phyloP scores from a whole-genome alignment of 2,329 filamentous ascomycete species.

The Phialocephala subalpina region DNA sequence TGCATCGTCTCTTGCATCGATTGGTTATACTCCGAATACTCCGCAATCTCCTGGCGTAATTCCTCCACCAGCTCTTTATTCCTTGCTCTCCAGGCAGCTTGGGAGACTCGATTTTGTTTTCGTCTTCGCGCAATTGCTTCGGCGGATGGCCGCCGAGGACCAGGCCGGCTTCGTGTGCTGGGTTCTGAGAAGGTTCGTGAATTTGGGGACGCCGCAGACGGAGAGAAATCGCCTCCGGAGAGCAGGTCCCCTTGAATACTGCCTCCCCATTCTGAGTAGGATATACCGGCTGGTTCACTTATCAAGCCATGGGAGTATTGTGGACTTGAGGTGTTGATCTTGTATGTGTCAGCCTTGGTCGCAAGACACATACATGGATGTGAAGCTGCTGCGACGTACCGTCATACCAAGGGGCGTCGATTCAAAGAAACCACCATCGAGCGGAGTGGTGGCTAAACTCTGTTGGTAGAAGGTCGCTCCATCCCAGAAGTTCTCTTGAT shows the following conservation, averaged over 20 bases:
- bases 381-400: not conserved
- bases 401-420: not conserved
- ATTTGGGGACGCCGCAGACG: not conserved
- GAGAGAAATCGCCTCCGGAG: slow-evolving; percentile 6
- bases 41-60: slow-evolving; percentile 22
- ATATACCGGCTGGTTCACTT: not conserved
- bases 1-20: slow-evolving; percentile 25
- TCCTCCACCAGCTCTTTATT: slow-evolving; percentile 27
- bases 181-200: not conserved
- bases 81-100: slow-evolving; percentile 22
- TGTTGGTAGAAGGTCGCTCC: slow-evolving; percentile 16
- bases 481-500: slow-evolving; percentile 19
- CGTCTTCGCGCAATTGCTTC: slow-evolving; percentile 23
- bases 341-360: not conserved
- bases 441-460: slow-evolving; percentile 3
- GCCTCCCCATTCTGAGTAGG: slow-evolving; percentile 17
- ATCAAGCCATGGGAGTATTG: slow-evolving; percentile 9
- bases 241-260: slow-evolving; percentile 8
- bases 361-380: not conserved
- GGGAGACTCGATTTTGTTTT: slow-evolving; percentile 23
- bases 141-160: slow-evolving; percentile 19
- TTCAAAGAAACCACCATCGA: slow-evolving; percentile 15
- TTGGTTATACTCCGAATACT: slow-evolving; percentile 22
- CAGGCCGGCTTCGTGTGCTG: slow-evolving; percentile 1
- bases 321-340: slow-evolving; percentile 11